These are phyloP conservation scores for Bodo saltans DNA, from an alignment of 78 protist genomes.

Conservation along the genomic window DNA sequence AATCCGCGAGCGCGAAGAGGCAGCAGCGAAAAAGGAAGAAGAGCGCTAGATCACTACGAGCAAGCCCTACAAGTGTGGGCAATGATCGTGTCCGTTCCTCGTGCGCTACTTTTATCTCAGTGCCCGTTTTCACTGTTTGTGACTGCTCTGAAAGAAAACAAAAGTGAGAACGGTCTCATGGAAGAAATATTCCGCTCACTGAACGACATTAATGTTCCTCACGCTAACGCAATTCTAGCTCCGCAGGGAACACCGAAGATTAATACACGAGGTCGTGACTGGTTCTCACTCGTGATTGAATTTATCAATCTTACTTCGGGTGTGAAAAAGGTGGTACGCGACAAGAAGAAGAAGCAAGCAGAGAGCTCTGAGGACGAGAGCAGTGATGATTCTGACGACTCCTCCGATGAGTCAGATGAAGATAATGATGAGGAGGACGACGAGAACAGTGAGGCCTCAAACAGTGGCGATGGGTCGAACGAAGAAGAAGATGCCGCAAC, in stretches of 20 bases:
- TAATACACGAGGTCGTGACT: too few relatives aligned
- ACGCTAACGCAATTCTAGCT: too few relatives aligned
- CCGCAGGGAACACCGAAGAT: too few relatives aligned
- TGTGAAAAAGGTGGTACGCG: neutral
- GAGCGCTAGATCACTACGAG: too few relatives aligned
- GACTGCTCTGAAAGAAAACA: too few relatives aligned
- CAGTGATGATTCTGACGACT: neutral
- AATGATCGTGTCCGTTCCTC: neutral
- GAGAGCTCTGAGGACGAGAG: neutral
- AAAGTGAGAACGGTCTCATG: too few relatives aligned
- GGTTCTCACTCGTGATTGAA: too few relatives aligned
- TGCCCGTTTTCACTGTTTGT: neutral
- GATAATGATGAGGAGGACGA: neutral
- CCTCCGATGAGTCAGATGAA: neutral
- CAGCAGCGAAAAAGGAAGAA: too few relatives aligned
- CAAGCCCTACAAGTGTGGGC: neutral
- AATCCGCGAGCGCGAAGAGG: too few relatives aligned
- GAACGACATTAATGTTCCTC: too few relatives aligned
- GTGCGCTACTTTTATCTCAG: neutral
- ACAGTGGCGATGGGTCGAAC: neutral
- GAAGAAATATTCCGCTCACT: too few relatives aligned
- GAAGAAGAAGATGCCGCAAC: neutral
- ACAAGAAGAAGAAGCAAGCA: neutral
- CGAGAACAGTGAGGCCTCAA: neutral
- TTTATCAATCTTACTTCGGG: neutral